phyloP scores from a whole-genome alignment of 345 rosid genomes.

The Litchi chinensis region DNA sequence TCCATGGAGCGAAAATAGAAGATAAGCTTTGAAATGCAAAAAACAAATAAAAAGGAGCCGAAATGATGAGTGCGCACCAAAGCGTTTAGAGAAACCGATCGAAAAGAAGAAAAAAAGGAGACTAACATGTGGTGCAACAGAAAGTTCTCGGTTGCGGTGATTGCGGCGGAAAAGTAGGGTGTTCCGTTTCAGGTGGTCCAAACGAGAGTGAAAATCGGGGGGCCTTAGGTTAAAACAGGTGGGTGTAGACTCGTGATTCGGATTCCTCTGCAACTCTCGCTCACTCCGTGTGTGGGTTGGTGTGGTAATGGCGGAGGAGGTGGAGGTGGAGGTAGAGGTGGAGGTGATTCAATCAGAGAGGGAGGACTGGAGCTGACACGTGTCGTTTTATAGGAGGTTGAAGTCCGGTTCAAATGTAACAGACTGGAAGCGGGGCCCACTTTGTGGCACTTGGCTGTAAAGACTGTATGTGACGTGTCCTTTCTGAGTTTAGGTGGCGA shows the following conservation, averaged over 20 bases:
- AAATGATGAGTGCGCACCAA: not conserved
- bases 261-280: conserved; percentile 15
- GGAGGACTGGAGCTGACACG: conserved; percentile 34
- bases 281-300: conserved; percentile 8
- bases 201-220: conserved; percentile 7
- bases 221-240: not conserved
- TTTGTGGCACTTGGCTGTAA: conserved; percentile 21
- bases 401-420: conserved; percentile 29
- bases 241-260: conserved; percentile 14
- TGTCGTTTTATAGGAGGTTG: conserved; percentile 14
- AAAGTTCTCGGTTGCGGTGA: conserved; percentile 20
- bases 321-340: conserved; percentile 10
- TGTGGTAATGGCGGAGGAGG: not conserved
- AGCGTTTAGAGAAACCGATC: not conserved
- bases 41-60: conserved; percentile 9
- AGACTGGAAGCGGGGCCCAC: conserved; percentile 20
- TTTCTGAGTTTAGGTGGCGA: not conserved
- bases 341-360: conserved; percentile 22
- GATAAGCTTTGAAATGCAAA: not conserved
- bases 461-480: conserved; percentile 13
- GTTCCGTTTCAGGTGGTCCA: conserved; percentile 27
- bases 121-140: conserved; percentile 35
- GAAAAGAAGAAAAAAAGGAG: conserved; percentile 18
- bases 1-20: conserved; percentile 3
- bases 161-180: conserved; percentile 28